A percentile compares a stretch with the other conserved stretches of the same genome.
These are phyloP conservation scores for Gynandropsis gynandra DNA, from an alignment of 345 rosid species.

Conservation along the genomic window DNA sequence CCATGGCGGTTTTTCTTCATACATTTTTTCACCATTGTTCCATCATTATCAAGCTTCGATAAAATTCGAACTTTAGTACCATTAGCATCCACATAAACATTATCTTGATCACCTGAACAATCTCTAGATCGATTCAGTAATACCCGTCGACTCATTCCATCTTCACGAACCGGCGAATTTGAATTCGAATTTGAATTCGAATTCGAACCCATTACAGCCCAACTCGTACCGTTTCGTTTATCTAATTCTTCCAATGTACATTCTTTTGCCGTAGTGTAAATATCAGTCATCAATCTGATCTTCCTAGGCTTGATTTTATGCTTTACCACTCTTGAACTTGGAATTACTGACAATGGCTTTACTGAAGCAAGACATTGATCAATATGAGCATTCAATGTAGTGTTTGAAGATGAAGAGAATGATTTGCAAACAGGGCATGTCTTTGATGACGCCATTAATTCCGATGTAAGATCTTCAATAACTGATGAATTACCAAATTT, in stretches of 20 bases:
- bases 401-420: conserved; percentile 74
- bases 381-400: conserved; percentile 82
- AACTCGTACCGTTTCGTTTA: conserved; percentile 15
- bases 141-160: conserved; percentile 25
- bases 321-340: conserved; percentile 42
- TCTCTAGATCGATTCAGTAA: conserved; percentile 38
- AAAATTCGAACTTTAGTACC: conserved; percentile 68
- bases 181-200: not conserved
- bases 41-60: conserved; percentile 40
- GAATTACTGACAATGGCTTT: conserved; percentile 44
- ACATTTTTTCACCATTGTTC: conserved; percentile 25
- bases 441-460: conserved; percentile 34
- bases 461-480: conserved; percentile 40
- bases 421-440: conserved; percentile 88
- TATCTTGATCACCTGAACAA: conserved; percentile 47
- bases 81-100: conserved; percentile 64
- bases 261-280: conserved; percentile 44
- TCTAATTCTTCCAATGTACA: conserved; percentile 22
- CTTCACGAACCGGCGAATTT: conserved; percentile 24
- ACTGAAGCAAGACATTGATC: conserved; percentile 79
- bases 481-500: conserved; percentile 51
- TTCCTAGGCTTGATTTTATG: conserved; percentile 66
- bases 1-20: conserved; percentile 37
- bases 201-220: conserved; percentile 24
- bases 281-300: conserved; percentile 57